Base-by-base conservation (phyloP, 208 protist genomes). In the Wallacemonas sp. region DNA sequence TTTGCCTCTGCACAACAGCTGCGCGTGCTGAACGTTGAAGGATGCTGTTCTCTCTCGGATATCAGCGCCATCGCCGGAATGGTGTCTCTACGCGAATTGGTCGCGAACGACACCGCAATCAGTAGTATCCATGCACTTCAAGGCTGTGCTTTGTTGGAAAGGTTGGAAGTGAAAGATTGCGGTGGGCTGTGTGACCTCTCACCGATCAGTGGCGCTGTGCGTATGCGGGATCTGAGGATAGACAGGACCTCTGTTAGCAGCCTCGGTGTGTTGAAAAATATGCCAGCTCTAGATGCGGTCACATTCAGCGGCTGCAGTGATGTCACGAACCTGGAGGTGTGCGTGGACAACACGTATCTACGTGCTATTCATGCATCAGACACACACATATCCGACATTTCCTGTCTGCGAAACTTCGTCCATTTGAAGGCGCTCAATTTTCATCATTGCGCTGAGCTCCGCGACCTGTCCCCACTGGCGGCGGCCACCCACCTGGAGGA, bases 1-100 rank as follows among this genome's bases (percentile, higher is more conserved):
- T 53, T 53, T 17, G 21, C 6, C 26, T 3, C 24, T 30, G 45
- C 45, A 3, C 3, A 22, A 5, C 34, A 1, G 0, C n/a, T 65
- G n/a, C 22, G 46, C n/a, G 66, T 65, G 34, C 17, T 71, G 6
- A 33, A 64, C 13, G 26, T 64, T 8, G 33, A 32, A 6, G 24
- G 38, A 12, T 71, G 57, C 46, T 2, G 32, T 3, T 3, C 10
- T 12, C 66, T 71, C 19, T 34, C 45, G 29, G 37, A 48, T 48
- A 48, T 71, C 26, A 10, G n/a, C 8, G 17, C 57, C 22, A 27
- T 71, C 15, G 2, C 9, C 5, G 13, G 17, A 8, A 60, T 60
- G 15, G 15, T 19, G 10, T 34, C 41, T 17, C 13, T 71, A 29
- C 57, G 41, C 19, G 36, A 65, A 22, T 37, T 65, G 0, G 19